Percentiles rank a stretch among this genome's conserved stretches.
phyloP scores from a whole-genome alignment of 192 early-diverging fungal species.

The Mortierella antarctica region DNA sequence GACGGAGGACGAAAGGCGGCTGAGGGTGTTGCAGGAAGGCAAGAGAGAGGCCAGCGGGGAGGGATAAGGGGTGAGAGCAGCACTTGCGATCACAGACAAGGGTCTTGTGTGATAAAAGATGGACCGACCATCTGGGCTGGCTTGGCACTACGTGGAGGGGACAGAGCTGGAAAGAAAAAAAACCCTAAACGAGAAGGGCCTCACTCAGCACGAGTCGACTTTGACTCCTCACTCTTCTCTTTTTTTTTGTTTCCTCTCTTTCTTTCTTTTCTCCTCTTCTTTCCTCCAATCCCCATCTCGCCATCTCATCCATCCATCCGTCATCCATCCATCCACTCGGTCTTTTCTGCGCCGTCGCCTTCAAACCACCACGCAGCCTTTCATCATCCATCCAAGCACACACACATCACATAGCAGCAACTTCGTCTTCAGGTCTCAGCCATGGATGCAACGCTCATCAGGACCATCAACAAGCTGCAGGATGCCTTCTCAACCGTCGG shows the following conservation, averaged over 20 bases:
- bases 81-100: too few relatives aligned
- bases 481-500: slow-evolving; percentile 91
- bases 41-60: too few relatives aligned
- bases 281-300: too few relatives aligned
- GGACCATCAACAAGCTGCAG: slow-evolving; percentile 85
- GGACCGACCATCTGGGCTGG: too few relatives aligned
- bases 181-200: not conserved
- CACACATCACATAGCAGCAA: not conserved
- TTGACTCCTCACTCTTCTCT: not conserved
- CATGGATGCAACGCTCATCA: slow-evolving; percentile 67
- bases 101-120: too few relatives aligned
- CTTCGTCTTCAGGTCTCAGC: not conserved
- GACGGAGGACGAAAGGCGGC: too few relatives aligned
- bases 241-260: not conserved
- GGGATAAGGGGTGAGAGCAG: too few relatives aligned
- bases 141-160: too few relatives aligned
- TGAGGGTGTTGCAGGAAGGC: too few relatives aligned
- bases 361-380: not conserved
- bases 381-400: not conserved
- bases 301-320: not conserved
- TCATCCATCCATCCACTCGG: not conserved
- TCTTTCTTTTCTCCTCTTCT: not conserved
- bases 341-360: not conserved
- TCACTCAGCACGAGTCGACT: not conserved
- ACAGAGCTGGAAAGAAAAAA: not conserved